phyloP scores from a whole-genome alignment of 2,329 filamentous ascomycete species.

The Gnomoniopsis smithogilvyi region DNA sequence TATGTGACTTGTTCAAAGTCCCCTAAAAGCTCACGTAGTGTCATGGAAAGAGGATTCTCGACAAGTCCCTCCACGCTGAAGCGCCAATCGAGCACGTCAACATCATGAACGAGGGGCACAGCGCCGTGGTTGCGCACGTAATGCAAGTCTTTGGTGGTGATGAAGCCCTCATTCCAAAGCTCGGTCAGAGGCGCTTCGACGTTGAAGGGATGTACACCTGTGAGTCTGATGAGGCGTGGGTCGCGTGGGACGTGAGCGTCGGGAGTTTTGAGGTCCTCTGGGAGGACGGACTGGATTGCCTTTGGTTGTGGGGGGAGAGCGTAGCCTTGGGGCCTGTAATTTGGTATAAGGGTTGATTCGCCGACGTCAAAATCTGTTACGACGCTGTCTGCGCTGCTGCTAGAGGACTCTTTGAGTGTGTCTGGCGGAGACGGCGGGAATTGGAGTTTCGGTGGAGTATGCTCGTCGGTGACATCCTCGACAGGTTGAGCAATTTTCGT shows the following conservation, averaged over 20 bases:
- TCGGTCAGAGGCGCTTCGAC: slow-evolving; percentile 78
- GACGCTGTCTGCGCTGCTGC: slow-evolving; percentile 29
- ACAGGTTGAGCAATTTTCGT: background rate
- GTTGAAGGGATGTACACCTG: slow-evolving; percentile 88
- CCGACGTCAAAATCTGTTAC: slow-evolving; percentile 21
- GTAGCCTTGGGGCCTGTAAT: slow-evolving; percentile 52
- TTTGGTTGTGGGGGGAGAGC: slow-evolving; percentile 62
- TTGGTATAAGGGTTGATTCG: slow-evolving; percentile 15
- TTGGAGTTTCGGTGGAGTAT: slow-evolving; percentile 10
- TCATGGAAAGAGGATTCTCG: slow-evolving; percentile 69
- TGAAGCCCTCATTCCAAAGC: slow-evolving; percentile 75
- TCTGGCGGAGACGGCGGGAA: slow-evolving; percentile 38
- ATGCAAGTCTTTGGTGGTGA: slow-evolving; percentile 84
- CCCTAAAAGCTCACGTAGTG: slow-evolving; percentile 66
- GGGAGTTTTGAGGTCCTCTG: slow-evolving; percentile 78
- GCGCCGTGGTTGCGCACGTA: slow-evolving; percentile 89
- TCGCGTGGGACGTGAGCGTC: slow-evolving; percentile 80
- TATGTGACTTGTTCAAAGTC: slow-evolving; percentile 80
- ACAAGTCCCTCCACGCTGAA: slow-evolving; percentile 83
- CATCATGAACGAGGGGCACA: slow-evolving; percentile 72
- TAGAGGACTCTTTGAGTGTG: slow-evolving; percentile 35
- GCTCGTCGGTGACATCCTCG: background rate
- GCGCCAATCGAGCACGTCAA: slow-evolving; percentile 74
- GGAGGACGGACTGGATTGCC: slow-evolving; percentile 59
- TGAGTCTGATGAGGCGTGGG: slow-evolving; percentile 77